Evolutionary conservation across 2,329 filamentous ascomycete species (phyloP).

Genomic region (Iodosphaeria phyllophila): DNA sequence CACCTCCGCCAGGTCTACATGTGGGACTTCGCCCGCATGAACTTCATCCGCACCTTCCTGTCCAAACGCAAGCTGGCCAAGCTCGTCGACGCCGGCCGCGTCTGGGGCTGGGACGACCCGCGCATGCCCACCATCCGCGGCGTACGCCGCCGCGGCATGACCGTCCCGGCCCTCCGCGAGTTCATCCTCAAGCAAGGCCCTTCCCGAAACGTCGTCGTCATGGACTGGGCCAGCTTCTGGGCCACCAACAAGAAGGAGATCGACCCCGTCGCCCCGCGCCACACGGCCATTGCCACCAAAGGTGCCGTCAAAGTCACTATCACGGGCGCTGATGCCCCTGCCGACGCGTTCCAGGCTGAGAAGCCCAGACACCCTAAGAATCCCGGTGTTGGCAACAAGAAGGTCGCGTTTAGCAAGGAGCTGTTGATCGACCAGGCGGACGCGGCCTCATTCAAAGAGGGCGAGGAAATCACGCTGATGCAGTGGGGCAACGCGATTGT

Average conservation of each 20-base stretch:
- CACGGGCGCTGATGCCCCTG: conserved; percentile 47
- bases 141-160: conserved; percentile 61
- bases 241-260: conserved; percentile 66
- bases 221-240: conserved; percentile 68
- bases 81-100: conserved; percentile 56
- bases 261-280: conserved; percentile 55
- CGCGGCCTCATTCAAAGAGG: conserved; percentile 58
- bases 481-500: conserved; percentile 87
- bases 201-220: conserved; percentile 64
- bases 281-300: conserved; percentile 54
- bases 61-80: conserved; percentile 78
- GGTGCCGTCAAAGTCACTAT: conserved; percentile 54
- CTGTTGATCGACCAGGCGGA: conserved; percentile 78
- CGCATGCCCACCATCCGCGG: conserved; percentile 74
- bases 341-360: conserved; percentile 45
- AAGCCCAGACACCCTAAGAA: conserved; percentile 87
- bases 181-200: conserved; percentile 76
- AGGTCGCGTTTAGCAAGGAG: conserved; percentile 58
- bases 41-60: conserved; percentile 66
- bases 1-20: conserved; percentile 61
- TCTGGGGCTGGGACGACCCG: conserved; percentile 75
- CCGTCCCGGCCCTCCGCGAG: conserved; percentile 58
- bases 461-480: conserved; percentile 92
- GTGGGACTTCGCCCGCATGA: conserved; percentile 73
- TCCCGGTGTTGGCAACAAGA: conserved; percentile 65